Evolutionary conservation across 495 filamentous ascomycete genomes (phyloP), one percentile per base, ranked within the genome.

Genomic region (Xylaria scruposa): DNA sequence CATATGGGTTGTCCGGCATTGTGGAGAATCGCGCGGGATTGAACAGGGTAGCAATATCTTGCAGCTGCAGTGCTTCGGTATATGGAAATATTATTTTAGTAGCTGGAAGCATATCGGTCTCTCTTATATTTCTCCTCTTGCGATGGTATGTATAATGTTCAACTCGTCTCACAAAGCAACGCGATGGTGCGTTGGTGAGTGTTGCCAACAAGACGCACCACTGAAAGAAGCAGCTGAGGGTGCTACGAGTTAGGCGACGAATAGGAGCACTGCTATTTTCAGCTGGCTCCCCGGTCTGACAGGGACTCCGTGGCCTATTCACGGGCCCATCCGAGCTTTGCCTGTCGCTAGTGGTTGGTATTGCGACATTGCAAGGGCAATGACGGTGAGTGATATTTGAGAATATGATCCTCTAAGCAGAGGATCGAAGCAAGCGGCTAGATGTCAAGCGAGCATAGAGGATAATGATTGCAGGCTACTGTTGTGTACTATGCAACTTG

Each of bases 241-340:
- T 19, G 38, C 24, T 59, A 47, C 21, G 53, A 70, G 47, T 70
- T 70, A 70, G 68, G 68, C 68, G 68, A 56, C 68, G 68, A 70
- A 70, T 70, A 10, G 68, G 68, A 64, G 36, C 26, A 31, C 68
- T 53, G 59, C 59, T 70, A 70, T 70, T 70, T 70, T 70, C 68
- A 70, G 68, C 68, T 62, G 40, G 56, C 33, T 56, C 56, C 59
- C 68, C 38, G 17, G 59, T 42, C 47, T 42, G 33, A 29, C 65
- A 56, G 65, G 65, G 49, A 56, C 12, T 56, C 49, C 65, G 33
- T 67, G 49, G 49, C 33, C 65, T 67, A n/a, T 54, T 54, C 42
- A 67, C 65, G 49, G 65, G 65, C 31, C 65, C 36, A 26, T 56
- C 65, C 65, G 65, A 56, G 65, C 65, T 67, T 19, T 26, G 4